Evolutionary conservation across 2,329 filamentous ascomycete genomes (phyloP).

Genomic region (Alternaria gaisen): DNA sequence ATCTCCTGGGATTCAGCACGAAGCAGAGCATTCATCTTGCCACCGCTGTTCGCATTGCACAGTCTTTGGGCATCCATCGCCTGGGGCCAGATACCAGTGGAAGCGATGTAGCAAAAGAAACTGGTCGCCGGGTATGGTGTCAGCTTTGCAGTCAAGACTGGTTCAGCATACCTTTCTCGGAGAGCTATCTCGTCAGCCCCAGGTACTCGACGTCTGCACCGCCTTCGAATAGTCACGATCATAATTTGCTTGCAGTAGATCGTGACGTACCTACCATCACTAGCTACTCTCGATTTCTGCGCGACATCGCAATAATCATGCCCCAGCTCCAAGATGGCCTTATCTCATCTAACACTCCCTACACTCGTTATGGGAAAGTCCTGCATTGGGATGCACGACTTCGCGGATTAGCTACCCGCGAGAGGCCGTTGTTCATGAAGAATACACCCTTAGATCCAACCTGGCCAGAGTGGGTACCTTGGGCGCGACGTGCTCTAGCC

Average conservation of each 20-base stretch:
- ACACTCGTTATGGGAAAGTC: conserved; percentile 52
- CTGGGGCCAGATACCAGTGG: conserved; percentile 31
- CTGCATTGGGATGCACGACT: conserved; percentile 48
- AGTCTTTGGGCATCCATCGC: conserved; percentile 50
- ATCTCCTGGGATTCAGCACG: conserved; percentile 52
- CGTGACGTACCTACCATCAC: conserved; percentile 36
- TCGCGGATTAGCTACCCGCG: conserved; percentile 41
- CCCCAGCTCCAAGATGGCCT: conserved; percentile 16
- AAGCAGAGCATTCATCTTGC: conserved; percentile 56
- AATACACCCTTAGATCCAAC: conserved; percentile 36
- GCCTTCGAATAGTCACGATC: conserved; percentile 38
- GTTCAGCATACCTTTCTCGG: conserved; percentile 53
- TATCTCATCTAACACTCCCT: conserved; percentile 48
- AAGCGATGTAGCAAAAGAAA: conserved; percentile 32
- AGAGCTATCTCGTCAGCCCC: conserved; percentile 49
- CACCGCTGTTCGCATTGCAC: conserved; percentile 34
- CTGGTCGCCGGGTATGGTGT: conserved; percentile 47
- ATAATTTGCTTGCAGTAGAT: conserved; percentile 25
- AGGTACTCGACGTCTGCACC: conserved; percentile 38
- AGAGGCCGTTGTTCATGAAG: conserved; percentile 43
- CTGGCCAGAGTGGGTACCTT: conserved; percentile 51
- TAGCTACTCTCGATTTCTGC: conserved; percentile 44
- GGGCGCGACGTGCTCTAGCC: conserved; percentile 8
- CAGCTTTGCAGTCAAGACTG: conserved; percentile 53
- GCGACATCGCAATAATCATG: conserved; percentile 49